Conservation (phyloP, 164 flowering plant species). For the Hamamelis virginiana region DNA sequence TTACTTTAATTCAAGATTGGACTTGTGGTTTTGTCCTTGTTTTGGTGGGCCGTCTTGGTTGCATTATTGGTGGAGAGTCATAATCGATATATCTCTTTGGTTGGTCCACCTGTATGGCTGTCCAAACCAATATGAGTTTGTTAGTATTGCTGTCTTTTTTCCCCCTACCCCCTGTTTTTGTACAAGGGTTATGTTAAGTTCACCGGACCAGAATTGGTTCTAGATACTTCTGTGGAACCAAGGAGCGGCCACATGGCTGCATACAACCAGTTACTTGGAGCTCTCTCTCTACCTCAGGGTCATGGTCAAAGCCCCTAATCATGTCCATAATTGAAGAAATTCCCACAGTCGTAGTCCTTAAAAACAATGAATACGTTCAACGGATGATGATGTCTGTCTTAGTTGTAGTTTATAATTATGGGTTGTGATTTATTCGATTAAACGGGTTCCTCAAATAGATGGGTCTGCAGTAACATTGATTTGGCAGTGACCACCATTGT, state of each 20-base stretch:
- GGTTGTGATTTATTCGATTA: too few species aligned
- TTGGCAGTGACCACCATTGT: too few species aligned
- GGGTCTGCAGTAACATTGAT: too few species aligned
- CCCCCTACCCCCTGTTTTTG: neutral
- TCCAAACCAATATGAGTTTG: constrained; percentile 5
- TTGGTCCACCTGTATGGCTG: constrained; percentile 40
- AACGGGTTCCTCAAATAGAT: too few species aligned
- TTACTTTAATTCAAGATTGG: neutral
- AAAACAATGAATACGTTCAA: too few species aligned
- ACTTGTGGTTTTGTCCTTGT: constrained; percentile 4
- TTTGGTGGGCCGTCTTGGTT: constrained; percentile 19
- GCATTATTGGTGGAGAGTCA: constrained; percentile 31
- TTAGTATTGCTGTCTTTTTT: neutral
- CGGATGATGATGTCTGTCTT: too few species aligned
- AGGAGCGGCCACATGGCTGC: neutral
- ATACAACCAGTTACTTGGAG: neutral
- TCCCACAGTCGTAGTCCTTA: neutral
- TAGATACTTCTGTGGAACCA: neutral
- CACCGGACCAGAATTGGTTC: neutral
- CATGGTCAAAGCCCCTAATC: neutral
- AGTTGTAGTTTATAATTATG: too few species aligned
- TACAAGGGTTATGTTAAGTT: neutral
- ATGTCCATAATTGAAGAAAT: neutral
- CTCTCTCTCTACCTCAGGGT: neutral
- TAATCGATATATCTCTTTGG: constrained; percentile 8